A percentile compares a stretch with the other conserved stretches of the same genome.
phyloP scores from a whole-genome alignment of 176 grass and related monocot genomes.

The Typha latifolia region DNA sequence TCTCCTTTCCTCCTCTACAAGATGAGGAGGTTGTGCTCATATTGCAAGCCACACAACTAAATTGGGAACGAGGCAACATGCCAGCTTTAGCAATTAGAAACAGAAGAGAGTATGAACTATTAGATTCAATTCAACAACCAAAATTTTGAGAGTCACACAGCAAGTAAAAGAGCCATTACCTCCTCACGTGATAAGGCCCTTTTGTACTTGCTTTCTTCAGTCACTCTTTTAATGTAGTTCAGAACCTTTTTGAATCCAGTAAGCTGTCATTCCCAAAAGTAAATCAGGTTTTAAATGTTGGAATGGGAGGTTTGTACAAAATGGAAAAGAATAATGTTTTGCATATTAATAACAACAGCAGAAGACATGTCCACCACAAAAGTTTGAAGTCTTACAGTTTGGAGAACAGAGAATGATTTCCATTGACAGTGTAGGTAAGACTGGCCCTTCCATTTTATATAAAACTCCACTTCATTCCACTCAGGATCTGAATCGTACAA shows the following conservation, averaged over 20 bases:
- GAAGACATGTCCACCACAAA: neutral
- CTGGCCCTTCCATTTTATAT: constrained; percentile 98
- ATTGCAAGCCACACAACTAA: neutral
- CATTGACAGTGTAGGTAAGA: constrained; percentile 94
- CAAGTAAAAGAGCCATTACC: constrained; percentile 26
- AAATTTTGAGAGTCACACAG: too few species aligned
- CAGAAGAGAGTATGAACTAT: constrained; percentile 7
- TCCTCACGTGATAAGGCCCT: constrained; percentile 85
- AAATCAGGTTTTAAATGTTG: neutral
- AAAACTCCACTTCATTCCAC: constrained; percentile 92
- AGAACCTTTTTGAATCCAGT: constrained; percentile 97
- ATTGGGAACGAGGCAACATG: too few species aligned
- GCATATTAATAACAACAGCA: neutral
- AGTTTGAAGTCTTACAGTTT: constrained; percentile 43
- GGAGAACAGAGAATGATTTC: constrained; percentile 75
- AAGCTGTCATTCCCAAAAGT: constrained; percentile 54
- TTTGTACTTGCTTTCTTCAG: constrained; percentile 85
- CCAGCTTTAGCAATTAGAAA: neutral
- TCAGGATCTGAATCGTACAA: constrained; percentile 45
- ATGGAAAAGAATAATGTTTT: neutral
- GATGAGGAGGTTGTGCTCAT: neutral
- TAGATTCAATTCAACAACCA: too few species aligned
- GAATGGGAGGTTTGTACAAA: neutral
- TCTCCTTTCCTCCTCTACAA: too few species aligned
- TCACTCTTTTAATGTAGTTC: constrained; percentile 95